Percentiles rank a stretch among this genome's conserved stretches.
Conservation (phyloP, 208 protist genomes). For the Leishmania tarentolae region DNA sequence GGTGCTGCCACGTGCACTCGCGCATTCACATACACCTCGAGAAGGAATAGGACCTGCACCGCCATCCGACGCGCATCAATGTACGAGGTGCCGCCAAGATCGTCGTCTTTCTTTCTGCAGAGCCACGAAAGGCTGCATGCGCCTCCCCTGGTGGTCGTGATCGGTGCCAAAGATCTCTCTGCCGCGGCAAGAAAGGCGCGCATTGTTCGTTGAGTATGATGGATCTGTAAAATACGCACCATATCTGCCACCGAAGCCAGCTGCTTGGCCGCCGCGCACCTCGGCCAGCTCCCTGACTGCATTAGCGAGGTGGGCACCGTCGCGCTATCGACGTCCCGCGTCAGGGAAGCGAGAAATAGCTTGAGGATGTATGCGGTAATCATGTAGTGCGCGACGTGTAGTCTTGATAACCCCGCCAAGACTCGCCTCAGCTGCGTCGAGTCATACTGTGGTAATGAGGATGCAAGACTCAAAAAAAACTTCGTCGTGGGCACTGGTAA, state of each 20-base stretch:
- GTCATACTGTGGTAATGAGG: slow-evolving; percentile 20
- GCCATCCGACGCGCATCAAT: background rate
- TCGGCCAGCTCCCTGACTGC: background rate
- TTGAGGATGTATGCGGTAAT: slow-evolving; percentile 50
- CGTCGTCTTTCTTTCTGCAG: background rate
- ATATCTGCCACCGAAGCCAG: slow-evolving; percentile 12
- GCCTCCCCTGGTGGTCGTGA: background rate
- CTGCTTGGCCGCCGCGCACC: background rate
- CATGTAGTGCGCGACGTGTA: slow-evolving; percentile 37
- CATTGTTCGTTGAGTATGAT: slow-evolving; percentile 31
- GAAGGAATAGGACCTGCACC: slow-evolving; percentile 12
- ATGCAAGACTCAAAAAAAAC: slow-evolving; percentile 22
- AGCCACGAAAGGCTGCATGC: background rate
- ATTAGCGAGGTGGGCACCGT: background rate
- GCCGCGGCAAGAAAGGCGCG: slow-evolving; percentile 28
- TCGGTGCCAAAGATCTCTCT: slow-evolving; percentile 7
- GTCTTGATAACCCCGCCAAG: slow-evolving; percentile 39
- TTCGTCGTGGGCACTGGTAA: background rate
- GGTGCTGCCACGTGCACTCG: slow-evolving; percentile 7
- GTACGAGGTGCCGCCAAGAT: background rate
- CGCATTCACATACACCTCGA: slow-evolving; percentile 25
- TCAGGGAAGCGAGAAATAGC: slow-evolving; percentile 9
- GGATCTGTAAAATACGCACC: slow-evolving; percentile 9
- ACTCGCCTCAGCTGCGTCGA: slow-evolving; percentile 26
- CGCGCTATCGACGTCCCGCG: background rate